Base-by-base conservation (phyloP, 2,329 filamentous ascomycete genomes). In the Ophiocordyceps camponoti-leonardi region DNA sequence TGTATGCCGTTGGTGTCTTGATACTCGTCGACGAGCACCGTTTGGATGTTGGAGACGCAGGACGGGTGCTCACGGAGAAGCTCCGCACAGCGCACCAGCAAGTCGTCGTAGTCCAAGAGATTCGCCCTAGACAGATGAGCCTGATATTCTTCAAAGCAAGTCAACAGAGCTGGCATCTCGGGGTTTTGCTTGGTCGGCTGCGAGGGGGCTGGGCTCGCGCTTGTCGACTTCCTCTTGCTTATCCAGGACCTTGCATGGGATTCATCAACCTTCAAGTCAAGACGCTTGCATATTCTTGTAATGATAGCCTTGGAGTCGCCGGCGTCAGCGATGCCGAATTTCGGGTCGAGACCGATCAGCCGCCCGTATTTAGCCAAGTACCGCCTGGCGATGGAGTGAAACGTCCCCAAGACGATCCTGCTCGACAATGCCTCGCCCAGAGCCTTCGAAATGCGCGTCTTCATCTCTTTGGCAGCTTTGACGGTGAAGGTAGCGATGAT, bases 401-500 rank as follows among this genome's bases (percentile, higher is more conserved):
- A 96, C 0, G 92, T 98, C 18, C 90, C 90, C 4, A 98, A 68
- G 30, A 95, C 75, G 51, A 98, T 70, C 54, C 79, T 83, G 46
- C 74, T 79, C 57, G 87, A 84, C 16, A 80, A 66, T 6, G 80
- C 80, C 49, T 82, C 74, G 1, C 87, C 87, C n/a, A 96, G 71
- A n/a, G 85, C 72, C 48, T 74, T 81, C 0, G 80, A 78, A 47
- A 96, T 85, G 8, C 90, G 77, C 56, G 86, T 79, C 56, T 87
- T 86, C 90, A 98, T 98, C 66, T 96, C 90, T 18, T 69, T 76
- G 18, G 88, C 86, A 1, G 92, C 88, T 61, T 96, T 96, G 60
- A 94, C 87, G 2, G 92, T 98, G 58, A 98, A 98, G 0, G 90
- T 96, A 49, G 90, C 92, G 48, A 95, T 90, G 48, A 98, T 80